A percentile compares a stretch with the other conserved stretches of the same genome.
Conservation (phyloP, 148 eudicot genomes). For the Amaranthus palmeri region DNA sequence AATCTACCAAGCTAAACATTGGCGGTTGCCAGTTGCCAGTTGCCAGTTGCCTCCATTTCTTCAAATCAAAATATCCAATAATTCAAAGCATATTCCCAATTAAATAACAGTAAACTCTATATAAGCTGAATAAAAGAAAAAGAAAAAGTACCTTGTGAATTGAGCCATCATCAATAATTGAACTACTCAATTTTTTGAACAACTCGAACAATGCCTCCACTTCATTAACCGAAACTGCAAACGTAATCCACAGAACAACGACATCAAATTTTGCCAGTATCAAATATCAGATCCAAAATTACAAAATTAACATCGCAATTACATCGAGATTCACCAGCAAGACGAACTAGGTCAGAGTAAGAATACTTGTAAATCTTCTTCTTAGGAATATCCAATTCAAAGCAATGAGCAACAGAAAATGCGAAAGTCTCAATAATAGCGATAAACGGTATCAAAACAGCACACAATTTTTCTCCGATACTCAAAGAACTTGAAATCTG, state of each 20-base stretch:
- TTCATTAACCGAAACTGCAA: conserved; percentile 79
- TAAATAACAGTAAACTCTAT: not conserved
- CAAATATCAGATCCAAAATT: not conserved
- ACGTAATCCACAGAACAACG: not conserved
- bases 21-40: no score
- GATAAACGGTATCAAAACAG: conserved; percentile 38
- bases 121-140: not conserved
- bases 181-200: conserved; percentile 78
- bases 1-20: no score
- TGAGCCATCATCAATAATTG: conserved; percentile 80
- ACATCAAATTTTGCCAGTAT: not conserved
- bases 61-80: not conserved
- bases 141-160: conserved; percentile 72
- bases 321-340: conserved; percentile 55
- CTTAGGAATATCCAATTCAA: conserved; percentile 16
- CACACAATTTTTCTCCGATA: conserved; percentile 42
- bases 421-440: conserved; percentile 41
- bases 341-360: conserved; percentile 30
- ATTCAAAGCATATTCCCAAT: not conserved
- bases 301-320: not conserved
- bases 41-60: no score
- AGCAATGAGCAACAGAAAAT: conserved; percentile 36
- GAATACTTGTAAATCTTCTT: conserved; percentile 8
- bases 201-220: conserved; percentile 82
- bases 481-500: conserved; percentile 43